Percentiles rank a stretch among this genome's conserved stretches.
These are phyloP conservation scores for Coniosporium apollinis DNA, from an alignment of 495 filamentous ascomycete genomes.

Conservation along the genomic window DNA sequence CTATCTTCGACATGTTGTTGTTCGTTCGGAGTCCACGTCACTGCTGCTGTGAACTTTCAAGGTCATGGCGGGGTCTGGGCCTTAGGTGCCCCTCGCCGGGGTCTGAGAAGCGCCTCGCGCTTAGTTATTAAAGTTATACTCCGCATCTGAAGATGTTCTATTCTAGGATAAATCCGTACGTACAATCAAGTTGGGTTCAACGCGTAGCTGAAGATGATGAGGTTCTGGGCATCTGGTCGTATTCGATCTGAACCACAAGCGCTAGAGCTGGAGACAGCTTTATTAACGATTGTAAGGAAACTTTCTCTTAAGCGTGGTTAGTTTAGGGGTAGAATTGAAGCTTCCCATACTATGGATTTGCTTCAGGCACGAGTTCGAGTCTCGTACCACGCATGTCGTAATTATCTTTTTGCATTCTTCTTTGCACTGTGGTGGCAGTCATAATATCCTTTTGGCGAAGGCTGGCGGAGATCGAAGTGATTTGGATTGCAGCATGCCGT, in stretches of 20 bases:
- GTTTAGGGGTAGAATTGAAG: slow-evolving; percentile 4
- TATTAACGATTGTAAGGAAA: neutral
- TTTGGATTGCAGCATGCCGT: too few species aligned
- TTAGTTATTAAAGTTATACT: too few species aligned
- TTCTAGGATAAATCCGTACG: neutral
- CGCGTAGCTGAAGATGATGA: neutral
- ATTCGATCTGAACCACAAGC: neutral
- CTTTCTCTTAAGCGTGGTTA: slow-evolving; percentile 1
- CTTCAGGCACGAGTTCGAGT: slow-evolving; percentile 2
- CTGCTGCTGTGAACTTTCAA: too few species aligned
- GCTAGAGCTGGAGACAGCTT: neutral
- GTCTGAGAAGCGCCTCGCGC: too few species aligned
- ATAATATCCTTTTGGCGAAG: too few species aligned
- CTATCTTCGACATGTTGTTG: slow-evolving; percentile 46
- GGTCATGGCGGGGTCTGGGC: too few species aligned
- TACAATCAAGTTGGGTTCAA: neutral
- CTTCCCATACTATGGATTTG: slow-evolving; percentile 1
- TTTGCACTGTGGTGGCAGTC: too few species aligned
- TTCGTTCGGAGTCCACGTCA: neutral
- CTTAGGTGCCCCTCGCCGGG: too few species aligned
- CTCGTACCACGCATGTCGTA: neutral
- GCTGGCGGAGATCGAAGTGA: too few species aligned
- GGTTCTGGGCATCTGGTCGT: neutral
- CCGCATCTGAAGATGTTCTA: neutral
- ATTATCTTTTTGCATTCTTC: slow-evolving; percentile 5